Evolutionary conservation across 2,329 filamentous ascomycete genomes (phyloP).

Genomic region (Scytalidium lignicola): DNA sequence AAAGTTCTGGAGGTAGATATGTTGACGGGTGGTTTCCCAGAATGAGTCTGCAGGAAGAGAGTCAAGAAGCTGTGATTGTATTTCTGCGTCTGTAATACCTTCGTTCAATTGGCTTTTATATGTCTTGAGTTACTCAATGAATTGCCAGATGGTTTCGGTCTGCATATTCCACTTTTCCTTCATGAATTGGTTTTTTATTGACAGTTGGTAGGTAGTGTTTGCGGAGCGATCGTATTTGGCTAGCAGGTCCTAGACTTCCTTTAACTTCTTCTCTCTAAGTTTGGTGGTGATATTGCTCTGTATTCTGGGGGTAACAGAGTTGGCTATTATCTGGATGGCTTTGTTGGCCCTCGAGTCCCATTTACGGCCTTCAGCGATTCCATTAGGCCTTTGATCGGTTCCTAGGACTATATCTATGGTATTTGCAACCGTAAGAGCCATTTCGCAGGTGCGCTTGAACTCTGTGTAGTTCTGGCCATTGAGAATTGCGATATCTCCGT

Average conservation of each 20-base stretch:
- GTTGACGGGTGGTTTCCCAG: no score
- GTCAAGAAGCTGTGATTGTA: no score
- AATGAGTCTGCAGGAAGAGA: no score
- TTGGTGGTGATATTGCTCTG: not conserved
- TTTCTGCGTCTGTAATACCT: no score
- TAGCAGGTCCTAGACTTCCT: not conserved
- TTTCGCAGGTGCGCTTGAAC: not conserved
- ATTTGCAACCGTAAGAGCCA: not conserved
- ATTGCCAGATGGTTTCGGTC: no score
- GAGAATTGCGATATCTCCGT: not conserved
- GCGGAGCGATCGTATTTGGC: no score
- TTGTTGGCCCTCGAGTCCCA: not conserved
- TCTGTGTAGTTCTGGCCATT: not conserved
- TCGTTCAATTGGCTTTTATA: no score
- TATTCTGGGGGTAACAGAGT: not conserved
- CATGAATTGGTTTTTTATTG: no score
- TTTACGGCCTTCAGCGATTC: not conserved
- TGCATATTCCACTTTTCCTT: no score
- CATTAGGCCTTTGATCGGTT: not conserved
- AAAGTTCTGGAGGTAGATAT: no score
- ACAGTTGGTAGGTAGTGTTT: no score
- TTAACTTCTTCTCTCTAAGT: not conserved
- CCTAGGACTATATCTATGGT: not conserved
- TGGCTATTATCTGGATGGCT: not conserved
- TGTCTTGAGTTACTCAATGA: no score